phyloP scores from a whole-genome alignment of 768 basidiomycete species.

The Megacollybia marginata region DNA sequence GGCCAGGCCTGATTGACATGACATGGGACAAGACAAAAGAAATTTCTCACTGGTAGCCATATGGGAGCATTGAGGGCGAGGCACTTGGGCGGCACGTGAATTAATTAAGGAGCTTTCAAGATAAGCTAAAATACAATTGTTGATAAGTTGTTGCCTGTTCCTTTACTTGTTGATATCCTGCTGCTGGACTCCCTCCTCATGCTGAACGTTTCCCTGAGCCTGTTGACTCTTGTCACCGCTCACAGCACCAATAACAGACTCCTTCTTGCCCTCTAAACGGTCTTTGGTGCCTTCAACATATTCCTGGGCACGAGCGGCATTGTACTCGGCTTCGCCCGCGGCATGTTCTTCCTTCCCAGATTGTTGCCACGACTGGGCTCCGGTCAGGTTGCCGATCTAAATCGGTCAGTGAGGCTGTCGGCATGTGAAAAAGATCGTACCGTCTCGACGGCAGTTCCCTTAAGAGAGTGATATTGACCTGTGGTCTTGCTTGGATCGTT shows the following conservation, averaged over 20 bases:
- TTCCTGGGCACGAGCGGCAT: slow-evolving; percentile 37
- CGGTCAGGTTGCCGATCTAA: slow-evolving; percentile 40
- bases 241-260: slow-evolving; percentile 44
- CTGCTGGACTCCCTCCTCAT: slow-evolving; percentile 49
- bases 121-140: too few species aligned
- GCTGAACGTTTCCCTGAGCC: slow-evolving; percentile 35
- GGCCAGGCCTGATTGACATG: too few species aligned
- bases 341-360: slow-evolving; percentile 49
- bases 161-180: slow-evolving; percentile 41
- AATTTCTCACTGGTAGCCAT: too few species aligned
- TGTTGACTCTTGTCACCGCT: slow-evolving; percentile 47
- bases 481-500: slow-evolving; percentile 14
- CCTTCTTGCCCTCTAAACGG: slow-evolving; percentile 40
- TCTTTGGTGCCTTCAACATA: slow-evolving; percentile 42
- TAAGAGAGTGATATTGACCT: slow-evolving; percentile 21
- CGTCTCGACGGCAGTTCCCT: slow-evolving; percentile 17
- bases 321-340: slow-evolving; percentile 41
- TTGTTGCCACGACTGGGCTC: slow-evolving; percentile 34
- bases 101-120: too few species aligned
- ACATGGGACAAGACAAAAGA: too few species aligned
- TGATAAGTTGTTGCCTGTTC: too few species aligned
- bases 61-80: too few species aligned
- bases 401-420: neutral
- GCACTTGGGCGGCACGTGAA: too few species aligned
- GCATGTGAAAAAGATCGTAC: neutral